Evolutionary conservation across 2,329 filamentous ascomycete genomes (phyloP), one percentile per base, ranked within the genome.

Genomic region (Leptographium galeiforme): DNA sequence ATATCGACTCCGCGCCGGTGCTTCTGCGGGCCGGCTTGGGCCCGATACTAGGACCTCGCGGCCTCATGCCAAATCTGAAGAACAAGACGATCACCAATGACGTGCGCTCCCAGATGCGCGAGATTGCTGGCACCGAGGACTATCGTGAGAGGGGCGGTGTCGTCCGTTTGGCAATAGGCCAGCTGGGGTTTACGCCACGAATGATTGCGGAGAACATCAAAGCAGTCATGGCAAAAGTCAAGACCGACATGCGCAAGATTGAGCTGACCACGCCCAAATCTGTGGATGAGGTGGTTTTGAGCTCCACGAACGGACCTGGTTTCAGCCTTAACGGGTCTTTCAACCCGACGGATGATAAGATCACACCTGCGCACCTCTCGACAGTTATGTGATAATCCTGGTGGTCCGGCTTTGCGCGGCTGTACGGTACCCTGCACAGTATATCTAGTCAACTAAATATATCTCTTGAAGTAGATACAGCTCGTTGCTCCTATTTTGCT

Each of bases 31-130:
- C 89, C 39, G 81, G 79, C 0, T 68, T 98, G 58, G 91, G 86
- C 58, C 79, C 84, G 59, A 77, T 95, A 45, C 74, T 98, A 19
- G 93, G 93, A 63, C 93, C 94, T 47, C 84, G 81, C 68, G 90
- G 90, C 3, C 69, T 98, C 63, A 97, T 98, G 93, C 93, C 93
- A 7, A 94, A 81, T 66, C 72, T 78, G 56, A 95, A 95, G 75
- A 81, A 81, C 57, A 89, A 89, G 59, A 97, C 93, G 0, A 86
- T 98, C 53, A 89, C 95, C 30, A 84, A 79, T 63, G 85, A 95
- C 65, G 78, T 95, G 16, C 77, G 77, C 52, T 68, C 74, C n/a
- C 77, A 82, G 38, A 86, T 98, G 63, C 80, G 79, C 62, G 87
- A 91, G 60, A 82, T 95, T 69, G 81, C 89, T 14, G 89, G 91